Percentiles rank a stretch among this genome's conserved stretches.
phyloP scores from a whole-genome alignment of 805 yeast species.

The Saccharomycopsis synnaedendra region DNA sequence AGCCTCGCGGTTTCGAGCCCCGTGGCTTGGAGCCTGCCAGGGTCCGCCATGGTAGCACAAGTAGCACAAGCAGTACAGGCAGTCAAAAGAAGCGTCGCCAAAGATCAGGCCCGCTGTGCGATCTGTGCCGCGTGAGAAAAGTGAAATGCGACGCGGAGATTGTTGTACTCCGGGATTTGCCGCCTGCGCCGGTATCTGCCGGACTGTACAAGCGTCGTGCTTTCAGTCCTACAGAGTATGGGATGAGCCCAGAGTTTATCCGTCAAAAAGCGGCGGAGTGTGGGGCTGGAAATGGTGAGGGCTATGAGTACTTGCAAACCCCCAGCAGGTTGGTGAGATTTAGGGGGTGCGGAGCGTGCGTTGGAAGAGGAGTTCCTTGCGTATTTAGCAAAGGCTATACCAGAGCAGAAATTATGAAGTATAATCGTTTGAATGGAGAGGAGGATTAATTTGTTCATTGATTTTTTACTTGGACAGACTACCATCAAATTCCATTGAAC shows the following conservation, averaged over 20 bases:
- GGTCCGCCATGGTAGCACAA: background rate
- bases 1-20: background rate
- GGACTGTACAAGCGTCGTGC: constrained; percentile 1
- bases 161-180: constrained; percentile 18
- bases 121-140: constrained; percentile 54
- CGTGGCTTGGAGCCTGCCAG: no score
- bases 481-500: no score
- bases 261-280: constrained; percentile 6
- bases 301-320: constrained; percentile 19
- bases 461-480: no score
- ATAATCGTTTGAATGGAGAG: constrained; percentile 19
- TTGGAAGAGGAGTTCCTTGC: constrained; percentile 34
- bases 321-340: constrained; percentile 32
- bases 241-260: background rate
- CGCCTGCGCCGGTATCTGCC: background rate
- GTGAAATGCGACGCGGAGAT: constrained; percentile 61
- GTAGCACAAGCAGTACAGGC: no score
- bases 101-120: constrained; percentile 67
- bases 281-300: background rate
- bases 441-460: no score
- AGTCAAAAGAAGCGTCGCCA: constrained; percentile 30
- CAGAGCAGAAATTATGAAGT: constrained; percentile 41
- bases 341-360: constrained; percentile 45
- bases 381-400: constrained; percentile 56
- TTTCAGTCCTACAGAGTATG: constrained; percentile 11